phyloP scores from a whole-genome alignment of 2,329 filamentous ascomycete species.

The Anthostomella pinea region DNA sequence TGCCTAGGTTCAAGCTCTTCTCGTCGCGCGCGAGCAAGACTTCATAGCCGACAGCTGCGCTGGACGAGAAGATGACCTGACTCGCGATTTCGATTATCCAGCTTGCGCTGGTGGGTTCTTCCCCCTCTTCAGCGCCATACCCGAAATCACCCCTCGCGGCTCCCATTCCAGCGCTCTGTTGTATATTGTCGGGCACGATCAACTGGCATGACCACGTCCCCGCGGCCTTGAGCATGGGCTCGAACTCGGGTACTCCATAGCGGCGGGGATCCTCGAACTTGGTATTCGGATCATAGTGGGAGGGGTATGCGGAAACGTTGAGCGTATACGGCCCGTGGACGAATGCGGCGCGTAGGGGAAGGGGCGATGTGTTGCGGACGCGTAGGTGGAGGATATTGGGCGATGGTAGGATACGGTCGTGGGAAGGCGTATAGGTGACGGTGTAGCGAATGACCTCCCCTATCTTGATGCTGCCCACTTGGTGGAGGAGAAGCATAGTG shows the following conservation, averaged over 20 bases:
- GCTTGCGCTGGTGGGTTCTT: conserved; percentile 48
- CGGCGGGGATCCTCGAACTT: conserved; percentile 67
- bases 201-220: conserved; percentile 81
- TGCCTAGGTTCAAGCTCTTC: conserved; percentile 69
- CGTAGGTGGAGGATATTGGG: conserved; percentile 78
- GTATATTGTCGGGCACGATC: conserved; percentile 73
- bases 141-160: conserved; percentile 46
- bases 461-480: conserved; percentile 87
- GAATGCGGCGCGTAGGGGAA: conserved; percentile 89
- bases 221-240: conserved; percentile 94
- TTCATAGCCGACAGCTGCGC: conserved; percentile 85
- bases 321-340: conserved; percentile 94
- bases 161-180: conserved; percentile 56
- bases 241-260: conserved; percentile 83
- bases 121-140: conserved; percentile 43
- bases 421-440: conserved; percentile 84
- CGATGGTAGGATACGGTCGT: conserved; percentile 85
- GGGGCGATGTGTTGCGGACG: conserved; percentile 87
- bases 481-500: conserved; percentile 85
- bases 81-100: conserved; percentile 93
- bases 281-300: conserved; percentile 77
- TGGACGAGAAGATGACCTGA: conserved; percentile 90
- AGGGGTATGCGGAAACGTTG: conserved; percentile 80
- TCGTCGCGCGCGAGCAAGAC: conserved; percentile 81
- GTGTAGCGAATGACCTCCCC: conserved; percentile 92